Conservation (phyloP, 768 basidiomycete species). For the Strobilomyces dryophilus region DNA sequence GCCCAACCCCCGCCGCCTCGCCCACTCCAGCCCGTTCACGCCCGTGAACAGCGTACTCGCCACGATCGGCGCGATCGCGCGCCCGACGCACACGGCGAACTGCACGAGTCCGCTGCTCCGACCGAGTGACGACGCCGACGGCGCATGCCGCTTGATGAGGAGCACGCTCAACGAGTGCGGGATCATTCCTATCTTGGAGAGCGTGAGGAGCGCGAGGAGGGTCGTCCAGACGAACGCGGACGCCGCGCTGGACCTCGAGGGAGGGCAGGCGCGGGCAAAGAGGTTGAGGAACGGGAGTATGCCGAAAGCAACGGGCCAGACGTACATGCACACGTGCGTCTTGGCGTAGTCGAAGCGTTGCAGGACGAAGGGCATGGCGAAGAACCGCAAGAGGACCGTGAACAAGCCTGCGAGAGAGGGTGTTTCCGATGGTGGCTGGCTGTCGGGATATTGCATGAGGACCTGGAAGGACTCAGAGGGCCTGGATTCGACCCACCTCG, state of each 20-base stretch:
- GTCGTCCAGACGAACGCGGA: slow-evolving; percentile 41
- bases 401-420: not conserved
- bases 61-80: slow-evolving; percentile 46
- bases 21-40: slow-evolving; percentile 10
- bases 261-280: slow-evolving; percentile 33
- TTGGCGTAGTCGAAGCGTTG: slow-evolving; percentile 35
- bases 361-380: too few species aligned
- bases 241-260: not conserved
- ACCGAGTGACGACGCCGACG: not conserved
- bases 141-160: slow-evolving; percentile 43
- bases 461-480: not conserved
- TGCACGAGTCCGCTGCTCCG: slow-evolving; percentile 61
- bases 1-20: not conserved
- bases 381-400: not conserved
- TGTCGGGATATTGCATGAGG: not conserved
- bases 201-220: slow-evolving; percentile 35
- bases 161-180: slow-evolving; percentile 51
- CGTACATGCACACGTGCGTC: slow-evolving; percentile 47
- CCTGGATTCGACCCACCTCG: not conserved
- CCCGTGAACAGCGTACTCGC: slow-evolving; percentile 20
- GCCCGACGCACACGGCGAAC: slow-evolving; percentile 49
- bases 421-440: not conserved
- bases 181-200: slow-evolving; percentile 27
- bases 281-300: slow-evolving; percentile 48
- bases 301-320: slow-evolving; percentile 52